Base-by-base conservation (phyloP, 495 filamentous ascomycete species). In the Sordaria brevicollis region DNA sequence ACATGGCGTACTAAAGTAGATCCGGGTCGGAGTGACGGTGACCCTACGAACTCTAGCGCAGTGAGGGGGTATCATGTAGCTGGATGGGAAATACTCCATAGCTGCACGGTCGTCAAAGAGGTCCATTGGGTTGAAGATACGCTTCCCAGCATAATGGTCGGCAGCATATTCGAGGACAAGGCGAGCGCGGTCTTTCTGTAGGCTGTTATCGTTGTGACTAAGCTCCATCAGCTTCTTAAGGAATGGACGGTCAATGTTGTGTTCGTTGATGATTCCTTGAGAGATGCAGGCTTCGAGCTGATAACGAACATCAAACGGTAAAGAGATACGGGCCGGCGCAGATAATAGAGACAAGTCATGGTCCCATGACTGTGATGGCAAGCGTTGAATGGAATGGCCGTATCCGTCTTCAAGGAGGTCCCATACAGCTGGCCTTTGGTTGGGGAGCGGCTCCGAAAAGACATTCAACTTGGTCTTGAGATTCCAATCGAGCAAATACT, bases 241-340 rank as follows among this genome's bases (percentile, higher is more conserved):
- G 71, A 97, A 97, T 9, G 86, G 81, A 5, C 79, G 75, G 6
- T 80, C 84, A 67, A 97, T 85, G 66, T 88, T 91, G 76, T 90
- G 86, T 78, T 96, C 93, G 67, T 89, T 90, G n/a, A 99, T 80
- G n/a, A 86, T 81, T 1, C 89, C 88, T 25, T 91, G 85, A 0
- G 93, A 96, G 9, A 98, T 84, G 76, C 94, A 97, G 0, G 92
- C 94, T 78, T 98, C 94, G 0, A 99, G 86, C 78, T 97, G 94
- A 74, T 98, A 98, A 9, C 92, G 88, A 2, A 94, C 87, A 1
- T 87, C 76, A 65, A 93, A 97, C 0, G 88, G 81, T 4, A 99
- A 82, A 29, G 81, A 79, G 0, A 79, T 75, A 4, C 82, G 72
- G 34, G 85, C 71, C 2, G 71, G 13, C 74, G 57, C 25, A 70